These are phyloP conservation scores for Cicer judaicum DNA, from an alignment of 306 rosid species.

Conservation along the genomic window DNA sequence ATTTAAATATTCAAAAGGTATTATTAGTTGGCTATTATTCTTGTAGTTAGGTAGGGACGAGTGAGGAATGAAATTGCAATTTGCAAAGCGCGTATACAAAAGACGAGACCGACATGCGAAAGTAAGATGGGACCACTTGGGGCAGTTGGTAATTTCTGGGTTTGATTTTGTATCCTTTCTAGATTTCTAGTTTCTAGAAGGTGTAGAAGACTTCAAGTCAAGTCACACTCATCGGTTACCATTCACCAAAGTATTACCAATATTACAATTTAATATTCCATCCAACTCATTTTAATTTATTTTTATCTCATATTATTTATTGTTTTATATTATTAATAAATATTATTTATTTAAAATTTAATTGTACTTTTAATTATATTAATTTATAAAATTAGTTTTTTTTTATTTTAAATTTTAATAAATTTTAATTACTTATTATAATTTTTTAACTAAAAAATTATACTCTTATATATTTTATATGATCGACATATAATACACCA, in stretches of 20 bases:
- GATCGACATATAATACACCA: too few species aligned
- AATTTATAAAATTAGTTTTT: too few species aligned
- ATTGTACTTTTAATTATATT: too few species aligned
- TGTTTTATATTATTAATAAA: too few species aligned
- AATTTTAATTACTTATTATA: too few species aligned
- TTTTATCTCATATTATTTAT: too few species aligned
- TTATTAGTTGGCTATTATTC: not conserved
- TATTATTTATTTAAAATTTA: too few species aligned
- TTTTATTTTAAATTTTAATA: too few species aligned
- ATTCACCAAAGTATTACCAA: not conserved
- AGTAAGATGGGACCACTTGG: not conserved
- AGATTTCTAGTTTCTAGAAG: constrained; percentile 38
- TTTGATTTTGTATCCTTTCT: constrained; percentile 16
- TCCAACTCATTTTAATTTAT: too few species aligned
- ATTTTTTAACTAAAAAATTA: too few species aligned
- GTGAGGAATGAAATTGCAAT: not conserved
- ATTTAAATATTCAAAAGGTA: not conserved
- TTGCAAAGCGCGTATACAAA: constrained; percentile 31
- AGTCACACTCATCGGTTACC: not conserved
- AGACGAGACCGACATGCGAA: not conserved
- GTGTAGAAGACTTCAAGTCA: not conserved
- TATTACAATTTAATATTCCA: too few species aligned
- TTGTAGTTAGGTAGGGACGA: not conserved
- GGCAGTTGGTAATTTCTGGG: not conserved
- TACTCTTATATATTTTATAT: too few species aligned